Base-by-base conservation (phyloP, 1,284 basidiomycete genomes). In the Ceratobasidium sp. region DNA sequence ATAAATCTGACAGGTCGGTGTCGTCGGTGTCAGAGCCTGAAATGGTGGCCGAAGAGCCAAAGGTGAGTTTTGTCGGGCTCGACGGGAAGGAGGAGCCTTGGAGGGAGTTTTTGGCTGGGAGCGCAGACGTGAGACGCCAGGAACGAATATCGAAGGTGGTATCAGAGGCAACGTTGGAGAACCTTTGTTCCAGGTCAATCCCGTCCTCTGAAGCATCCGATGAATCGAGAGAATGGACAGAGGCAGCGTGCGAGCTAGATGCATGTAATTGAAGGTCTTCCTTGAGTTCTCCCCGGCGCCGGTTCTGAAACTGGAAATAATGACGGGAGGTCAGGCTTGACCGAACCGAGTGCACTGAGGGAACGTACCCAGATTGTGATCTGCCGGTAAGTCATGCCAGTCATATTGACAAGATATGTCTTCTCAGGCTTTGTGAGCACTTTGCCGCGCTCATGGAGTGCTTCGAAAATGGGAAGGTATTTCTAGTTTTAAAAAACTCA, bases 321-420 rank as follows among this genome's bases (percentile, higher is more conserved):
- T 11, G 30, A 8, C 14, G 38, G 21, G 50, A n/a, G 57, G 30
- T 26, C 9, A 49, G 35, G 11, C 23, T 35, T 18, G 35, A 5
- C 11, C 35, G 6, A 38, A 11, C 35, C 35, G 23, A 26, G 26
- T 64, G 49, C 57, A 30, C 5, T 32, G 30, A 26, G 23, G 32
- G 9, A n/a, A 66, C 74, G 41, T 62, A 75, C 74, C 74, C 74
- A 75, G 30, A 75, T 74, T n/a, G 67, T 73, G 57, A 74, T 74
- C 41, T 75, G 74, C 6, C 74, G 72, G 44, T 75, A 75, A 26
- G 74, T 73, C 43, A 75, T 63, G 23, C 73, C 73, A 4, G 74
- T 75, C 52, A 69, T 49, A 18, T 74, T 46, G 16, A 73, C 64
- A 16, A 75, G 73, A 44, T 73, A 71, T 9, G 72, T 73, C 46